These are phyloP conservation scores for Cyclostephanos invisitatus DNA, from an alignment of 108 stramenopile genomes.

Conservation along the genomic window DNA sequence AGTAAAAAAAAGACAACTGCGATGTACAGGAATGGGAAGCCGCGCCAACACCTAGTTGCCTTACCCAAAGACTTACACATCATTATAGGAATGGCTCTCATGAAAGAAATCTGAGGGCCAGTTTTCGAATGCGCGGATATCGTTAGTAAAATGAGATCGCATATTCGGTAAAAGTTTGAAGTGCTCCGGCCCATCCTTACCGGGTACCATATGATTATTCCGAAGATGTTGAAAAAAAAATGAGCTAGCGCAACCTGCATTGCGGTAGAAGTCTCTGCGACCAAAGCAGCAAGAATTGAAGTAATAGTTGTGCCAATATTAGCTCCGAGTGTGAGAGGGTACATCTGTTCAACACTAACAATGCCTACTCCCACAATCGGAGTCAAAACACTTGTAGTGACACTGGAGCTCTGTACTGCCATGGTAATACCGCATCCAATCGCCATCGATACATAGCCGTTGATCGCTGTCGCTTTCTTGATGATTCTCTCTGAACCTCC, in stretches of 20 bases:
- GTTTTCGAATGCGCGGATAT: too few relatives aligned
- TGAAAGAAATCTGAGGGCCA: slow-evolving; percentile 50
- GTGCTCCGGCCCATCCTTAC: too few relatives aligned
- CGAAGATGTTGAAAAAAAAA: slow-evolving; percentile 84
- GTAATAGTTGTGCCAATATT: slow-evolving; percentile 89
- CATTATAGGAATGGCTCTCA: slow-evolving; percentile 68
- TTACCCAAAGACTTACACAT: slow-evolving; percentile 66
- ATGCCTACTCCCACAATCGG: slow-evolving; percentile 81
- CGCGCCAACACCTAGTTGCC: slow-evolving; percentile 56
- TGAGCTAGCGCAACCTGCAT: slow-evolving; percentile 80
- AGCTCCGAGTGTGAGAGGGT: slow-evolving; percentile 85
- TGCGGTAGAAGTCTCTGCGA: slow-evolving; percentile 58
- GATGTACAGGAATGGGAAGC: slow-evolving; percentile 76
- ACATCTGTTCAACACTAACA: slow-evolving; percentile 73
- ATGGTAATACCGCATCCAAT: slow-evolving; percentile 83
- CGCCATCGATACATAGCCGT: slow-evolving; percentile 76
- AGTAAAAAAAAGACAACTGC: slow-evolving; percentile 66
- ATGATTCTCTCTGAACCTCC: slow-evolving; percentile 3
- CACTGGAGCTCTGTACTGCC: slow-evolving; percentile 78
- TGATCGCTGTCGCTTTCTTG: slow-evolving; percentile 83
- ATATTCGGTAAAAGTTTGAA: too few relatives aligned
- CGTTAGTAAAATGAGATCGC: too few relatives aligned
- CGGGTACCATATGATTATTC: slow-evolving; percentile 85
- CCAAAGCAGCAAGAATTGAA: slow-evolving; percentile 70
- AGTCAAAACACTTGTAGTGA: slow-evolving; percentile 81